Conservation (phyloP, 345 rosid species). For the Brassica rapa region DNA sequence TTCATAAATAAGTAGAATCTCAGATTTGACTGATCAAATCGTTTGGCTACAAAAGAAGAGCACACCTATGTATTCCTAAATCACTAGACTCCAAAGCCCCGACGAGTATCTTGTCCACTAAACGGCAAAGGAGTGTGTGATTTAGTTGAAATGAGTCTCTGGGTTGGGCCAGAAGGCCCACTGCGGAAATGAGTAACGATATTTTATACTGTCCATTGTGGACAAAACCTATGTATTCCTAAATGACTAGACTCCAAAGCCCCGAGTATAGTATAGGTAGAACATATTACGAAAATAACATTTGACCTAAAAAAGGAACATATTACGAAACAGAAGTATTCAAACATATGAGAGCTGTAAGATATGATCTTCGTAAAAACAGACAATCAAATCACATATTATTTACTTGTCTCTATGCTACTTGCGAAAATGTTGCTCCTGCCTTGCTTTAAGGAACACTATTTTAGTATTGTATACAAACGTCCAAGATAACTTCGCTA, state of each 20-base stretch:
- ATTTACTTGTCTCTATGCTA: neutral
- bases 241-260: slow-evolving; percentile 4
- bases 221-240: neutral
- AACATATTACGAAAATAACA: no score
- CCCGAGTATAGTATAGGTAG: no score
- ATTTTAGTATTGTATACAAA: neutral
- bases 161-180: slow-evolving; percentile 17
- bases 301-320: no score
- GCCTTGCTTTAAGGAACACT: slow-evolving; percentile 6
- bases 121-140: neutral
- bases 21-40: neutral
- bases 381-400: neutral
- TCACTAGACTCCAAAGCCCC: no score
- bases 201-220: slow-evolving; percentile 3
- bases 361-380: neutral
- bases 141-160: neutral
- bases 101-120: no score
- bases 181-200: neutral
- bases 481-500: neutral
- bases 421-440: neutral
- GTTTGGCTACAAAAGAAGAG: neutral
- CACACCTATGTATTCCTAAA: no score
- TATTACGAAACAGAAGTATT: no score
- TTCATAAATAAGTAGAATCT: neutral
- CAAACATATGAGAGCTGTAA: no score